Base-by-base conservation (phyloP, 1,139 yeast species). In the Yamadazyma atmosphaerica region DNA sequence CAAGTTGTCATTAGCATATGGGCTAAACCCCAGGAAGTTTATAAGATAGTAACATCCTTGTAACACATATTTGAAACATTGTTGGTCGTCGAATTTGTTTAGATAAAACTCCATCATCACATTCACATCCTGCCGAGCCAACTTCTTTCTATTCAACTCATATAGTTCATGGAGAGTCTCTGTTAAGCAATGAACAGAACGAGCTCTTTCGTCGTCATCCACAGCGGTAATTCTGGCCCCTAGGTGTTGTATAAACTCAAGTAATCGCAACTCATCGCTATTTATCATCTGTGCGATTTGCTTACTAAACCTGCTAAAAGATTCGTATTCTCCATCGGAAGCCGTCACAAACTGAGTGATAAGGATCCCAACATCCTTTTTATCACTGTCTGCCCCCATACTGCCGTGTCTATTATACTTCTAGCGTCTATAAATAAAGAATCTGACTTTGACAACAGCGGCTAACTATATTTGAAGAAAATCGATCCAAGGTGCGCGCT, bases 31-130 rank as follows among this genome's bases (percentile, higher is more conserved):
- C 14, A 65, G 65, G 79, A 78, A 80, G 16, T 47, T 43, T 3
- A 77, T 62, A 17, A 88, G 60, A 1, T 79, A 63, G n/a, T 56
- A 55, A 9, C 90, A 52, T 0, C 89, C 89, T 13, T 58, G 58
- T 6, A 84, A 61, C 1, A 83, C 76, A 41, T 78, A 76, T 28
- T 63, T 64, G 23, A 81, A 56, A 34, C 85, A 72, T 5, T 68
- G 65, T 11, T 71, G 67, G 53, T 90, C 97, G 16, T 81, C 84
- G 28, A 87, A 57, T 47, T 90, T 83, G 23, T 79, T 79, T 22
- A 74, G 48, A 43, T 80, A 73, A 55, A 90, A 90, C 8, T 77
- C 79, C 17, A 79, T 58, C 38, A 90, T 68, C 11, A 88, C 96
- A 18, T 67, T 61, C 12, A 86, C 67, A 50, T 88, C 96, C 45